Evolutionary conservation across 1,284 basidiomycete genomes (phyloP).

Genomic region (Caloboletus inedulis): DNA sequence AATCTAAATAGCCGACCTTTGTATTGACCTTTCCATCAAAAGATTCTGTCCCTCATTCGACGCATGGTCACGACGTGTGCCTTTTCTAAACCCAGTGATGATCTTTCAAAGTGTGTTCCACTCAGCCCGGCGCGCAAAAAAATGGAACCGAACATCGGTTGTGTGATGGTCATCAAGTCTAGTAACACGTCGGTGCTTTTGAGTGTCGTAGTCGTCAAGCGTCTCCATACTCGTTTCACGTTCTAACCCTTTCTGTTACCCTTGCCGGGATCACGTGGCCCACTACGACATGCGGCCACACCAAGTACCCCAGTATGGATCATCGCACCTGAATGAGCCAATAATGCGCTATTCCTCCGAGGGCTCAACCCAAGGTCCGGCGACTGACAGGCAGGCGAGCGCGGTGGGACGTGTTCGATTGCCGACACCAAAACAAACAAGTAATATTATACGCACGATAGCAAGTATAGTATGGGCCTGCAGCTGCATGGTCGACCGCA

Average conservation of each 20-base stretch:
- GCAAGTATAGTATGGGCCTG: slow-evolving; percentile 14
- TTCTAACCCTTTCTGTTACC: slow-evolving; percentile 19
- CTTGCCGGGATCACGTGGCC: slow-evolving; percentile 29
- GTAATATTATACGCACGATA: slow-evolving; percentile 6
- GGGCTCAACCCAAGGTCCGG: slow-evolving; percentile 8
- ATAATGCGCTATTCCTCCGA: slow-evolving; percentile 3
- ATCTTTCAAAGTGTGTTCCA: slow-evolving; percentile 16
- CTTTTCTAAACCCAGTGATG: slow-evolving; percentile 12
- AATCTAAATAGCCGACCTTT: slow-evolving; percentile 23
- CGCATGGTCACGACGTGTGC: slow-evolving; percentile 6
- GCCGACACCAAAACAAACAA: slow-evolving; percentile 6
- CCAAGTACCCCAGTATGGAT: slow-evolving; percentile 1
- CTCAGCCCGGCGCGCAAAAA: not conserved
- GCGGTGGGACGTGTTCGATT: slow-evolving; percentile 5
- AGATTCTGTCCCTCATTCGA: slow-evolving; percentile 2
- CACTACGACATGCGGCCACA: not conserved
- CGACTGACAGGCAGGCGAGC: slow-evolving; percentile 7
- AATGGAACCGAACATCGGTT: slow-evolving; percentile 24
- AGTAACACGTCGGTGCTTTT: slow-evolving; percentile 17
- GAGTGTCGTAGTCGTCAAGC: slow-evolving; percentile 10
- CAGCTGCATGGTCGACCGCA: slow-evolving; percentile 5
- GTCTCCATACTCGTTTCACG: slow-evolving; percentile 29
- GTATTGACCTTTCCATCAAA: slow-evolving; percentile 17
- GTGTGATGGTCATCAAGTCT: slow-evolving; percentile 5
- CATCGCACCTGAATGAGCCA: slow-evolving; percentile 3